Evolutionary conservation across 1,284 basidiomycete genomes (phyloP), one percentile per base, ranked within the genome.

Genomic region (Kwoniella shivajii): DNA sequence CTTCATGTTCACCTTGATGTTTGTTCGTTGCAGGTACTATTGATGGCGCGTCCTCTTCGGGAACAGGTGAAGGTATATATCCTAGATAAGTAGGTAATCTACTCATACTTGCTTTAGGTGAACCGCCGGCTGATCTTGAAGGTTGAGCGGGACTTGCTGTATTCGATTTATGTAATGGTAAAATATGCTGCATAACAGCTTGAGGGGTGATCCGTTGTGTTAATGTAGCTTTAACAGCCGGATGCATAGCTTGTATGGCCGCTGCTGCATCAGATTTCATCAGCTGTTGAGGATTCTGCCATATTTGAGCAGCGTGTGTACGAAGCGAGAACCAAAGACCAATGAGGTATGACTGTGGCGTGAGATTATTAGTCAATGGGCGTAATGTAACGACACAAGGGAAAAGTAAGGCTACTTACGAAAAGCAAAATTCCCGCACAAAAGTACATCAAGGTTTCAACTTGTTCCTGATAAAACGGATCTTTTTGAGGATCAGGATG

Each of bases 271-370:
- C 90, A 54, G 84, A 80, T 56, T 90, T 86, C 65, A 93, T 81
- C 13, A 93, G 81, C 59, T 87, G 89, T 69, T 92, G 90, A 2
- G 92, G 92, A 71, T 98, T 98, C 75, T 99, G 94, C 96, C 96
- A 99, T 67, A 99, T 99, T 75, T 99, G 96, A 14, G 90, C 88
- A 3, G 96, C 96, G 74, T 99, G 96, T 0, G 96, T 99, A 43
- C 93, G 88, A 18, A 99, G 85, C 43, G 95, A 98, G 82, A 99
- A 99, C 96, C 96, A 99, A 0, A 99, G 82, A 33, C 96, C 96
- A 57, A 99, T 86, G 43, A 96, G 84, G 78, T 99, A 99, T 0
- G 96, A 97, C 92, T 96, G 63, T 27, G 37, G 20, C n/a, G 20
- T 20, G 20, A 36, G n/a, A n/a, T n/a, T n/a, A n/a, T n/a, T n/a